Base-by-base conservation (phyloP, 148 eudicot genomes). In the Hydrangea macrophylla region DNA sequence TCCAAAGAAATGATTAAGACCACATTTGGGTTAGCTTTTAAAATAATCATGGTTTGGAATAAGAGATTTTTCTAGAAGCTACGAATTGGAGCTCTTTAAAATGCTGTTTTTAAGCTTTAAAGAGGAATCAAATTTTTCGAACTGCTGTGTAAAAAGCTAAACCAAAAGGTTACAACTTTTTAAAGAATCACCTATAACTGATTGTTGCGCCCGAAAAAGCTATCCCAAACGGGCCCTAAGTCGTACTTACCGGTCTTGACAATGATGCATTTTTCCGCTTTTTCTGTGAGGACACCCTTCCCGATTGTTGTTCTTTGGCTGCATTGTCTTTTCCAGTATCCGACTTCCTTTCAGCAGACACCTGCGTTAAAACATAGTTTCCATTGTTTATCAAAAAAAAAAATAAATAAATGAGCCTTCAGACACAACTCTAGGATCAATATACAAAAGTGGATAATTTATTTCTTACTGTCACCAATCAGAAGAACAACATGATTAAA, bases 211-310 rank as follows among this genome's bases (percentile, higher is more conserved):
- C n/a, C n/a, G n/a, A n/a, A n/a, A n/a, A n/a, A n/a, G n/a, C n/a
- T n/a, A n/a, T n/a, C n/a, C n/a, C n/a, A n/a, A n/a, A n/a, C n/a
- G n/a, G n/a, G n/a, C n/a, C n/a, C 35, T 4, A 73, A 61, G 33
- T 32, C 48, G 68, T 23, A 70, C 95, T 81, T 83, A 94, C 99
- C 65, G 99, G 99, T 79, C 99, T 90, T 71, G 88, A 74, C 80
- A 91, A 64, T 58, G 89, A 66, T 36, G 82, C 79, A 70, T 79
- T 74, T 78, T 72, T 87, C 13, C 83, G 82, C 69, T 85, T 85
- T 80, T 79, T 91, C 68, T 51, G 83, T 35, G 80, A 77, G 13
- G 90, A 83, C 44, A 70, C 82, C 72, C 45, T 83, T 63, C 86
- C 95, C 27, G 63, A 60, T 54, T 70, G 80, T 72, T 77, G 87